Percentiles rank a stretch among this genome's conserved stretches.
phyloP scores from a whole-genome alignment of 768 basidiomycete genomes.

The Amanita pseudoporphyria region DNA sequence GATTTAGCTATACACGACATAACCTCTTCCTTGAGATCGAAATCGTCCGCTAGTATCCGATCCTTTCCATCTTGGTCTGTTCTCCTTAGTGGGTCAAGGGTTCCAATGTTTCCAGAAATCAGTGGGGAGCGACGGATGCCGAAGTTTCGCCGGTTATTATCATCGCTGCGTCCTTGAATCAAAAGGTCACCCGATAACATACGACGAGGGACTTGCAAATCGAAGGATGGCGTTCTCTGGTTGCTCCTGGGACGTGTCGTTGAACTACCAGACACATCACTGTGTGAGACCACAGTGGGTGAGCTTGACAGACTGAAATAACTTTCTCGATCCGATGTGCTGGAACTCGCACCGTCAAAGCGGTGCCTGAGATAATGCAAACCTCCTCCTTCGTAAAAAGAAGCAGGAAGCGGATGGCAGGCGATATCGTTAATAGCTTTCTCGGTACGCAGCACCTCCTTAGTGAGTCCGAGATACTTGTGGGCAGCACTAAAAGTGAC shows the following conservation, averaged over 20 bases:
- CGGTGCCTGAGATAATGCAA: constrained; percentile 82
- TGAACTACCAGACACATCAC: background rate
- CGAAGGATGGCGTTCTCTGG: constrained; percentile 10
- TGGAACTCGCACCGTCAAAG: constrained; percentile 56
- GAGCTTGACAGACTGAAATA: constrained; percentile 37
- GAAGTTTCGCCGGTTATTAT: constrained; percentile 40
- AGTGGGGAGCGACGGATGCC: constrained; percentile 44
- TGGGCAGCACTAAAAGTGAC: constrained; percentile 98
- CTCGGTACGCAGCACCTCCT: constrained; percentile 92
- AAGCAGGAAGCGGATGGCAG: constrained; percentile 84
- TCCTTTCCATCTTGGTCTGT: constrained; percentile 11
- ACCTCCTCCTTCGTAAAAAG: constrained; percentile 90
- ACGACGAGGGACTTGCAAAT: constrained; percentile 33
- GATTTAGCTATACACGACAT: constrained; percentile 98
- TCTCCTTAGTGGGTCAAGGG: constrained; percentile 19
- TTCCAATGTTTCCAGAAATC: constrained; percentile 21
- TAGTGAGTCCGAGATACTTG: constrained; percentile 89
- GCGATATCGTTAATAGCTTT: constrained; percentile 97
- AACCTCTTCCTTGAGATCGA: constrained; percentile 92
- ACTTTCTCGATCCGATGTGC: constrained; percentile 44
- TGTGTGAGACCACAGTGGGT: constrained; percentile 17
- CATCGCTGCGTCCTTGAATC: constrained; percentile 39
- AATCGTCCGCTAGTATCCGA: constrained; percentile 50
- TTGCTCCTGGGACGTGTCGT: constrained; percentile 11
- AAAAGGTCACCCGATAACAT: constrained; percentile 70